Conservation (phyloP, 306 rosid genomes). For the Inga leiocalycina region DNA sequence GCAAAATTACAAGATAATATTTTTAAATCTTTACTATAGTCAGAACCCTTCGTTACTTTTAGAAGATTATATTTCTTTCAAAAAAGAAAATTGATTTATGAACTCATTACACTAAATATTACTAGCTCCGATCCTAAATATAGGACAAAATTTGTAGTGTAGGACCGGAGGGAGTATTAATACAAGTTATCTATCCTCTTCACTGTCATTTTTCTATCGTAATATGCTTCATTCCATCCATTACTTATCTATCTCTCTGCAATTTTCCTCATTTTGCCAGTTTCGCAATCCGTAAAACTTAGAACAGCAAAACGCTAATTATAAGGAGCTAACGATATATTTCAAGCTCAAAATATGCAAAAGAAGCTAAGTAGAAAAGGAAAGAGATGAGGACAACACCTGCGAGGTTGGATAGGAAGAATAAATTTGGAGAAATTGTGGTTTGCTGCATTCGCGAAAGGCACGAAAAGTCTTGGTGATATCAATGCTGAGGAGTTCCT, state of each 20-base stretch:
- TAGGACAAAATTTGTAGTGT: too few relatives aligned
- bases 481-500: constrained; percentile 54
- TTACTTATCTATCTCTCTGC: background rate
- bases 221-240: background rate
- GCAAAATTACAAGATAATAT: background rate
- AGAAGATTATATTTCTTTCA: background rate
- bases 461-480: constrained; percentile 50
- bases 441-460: constrained; percentile 46
- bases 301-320: background rate
- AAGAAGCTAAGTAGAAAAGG: background rate
- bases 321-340: background rate
- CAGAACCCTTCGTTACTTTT: background rate
- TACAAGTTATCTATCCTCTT: background rate
- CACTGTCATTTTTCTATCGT: background rate
- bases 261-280: background rate
- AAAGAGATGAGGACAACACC: constrained; percentile 38
- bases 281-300: background rate
- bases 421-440: constrained; percentile 42
- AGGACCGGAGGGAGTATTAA: too few relatives aligned
- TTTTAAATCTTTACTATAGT: background rate
- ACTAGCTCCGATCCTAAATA: too few relatives aligned
- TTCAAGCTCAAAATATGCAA: background rate
- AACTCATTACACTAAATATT: too few relatives aligned
- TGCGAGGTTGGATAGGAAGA: constrained; percentile 47
- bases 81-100: too few relatives aligned